A percentile compares a stretch with the other conserved stretches of the same genome.
Evolutionary conservation across 2,329 filamentous ascomycete genomes (phyloP).

Genomic region (Stagonosporopsis rhizophila): DNA sequence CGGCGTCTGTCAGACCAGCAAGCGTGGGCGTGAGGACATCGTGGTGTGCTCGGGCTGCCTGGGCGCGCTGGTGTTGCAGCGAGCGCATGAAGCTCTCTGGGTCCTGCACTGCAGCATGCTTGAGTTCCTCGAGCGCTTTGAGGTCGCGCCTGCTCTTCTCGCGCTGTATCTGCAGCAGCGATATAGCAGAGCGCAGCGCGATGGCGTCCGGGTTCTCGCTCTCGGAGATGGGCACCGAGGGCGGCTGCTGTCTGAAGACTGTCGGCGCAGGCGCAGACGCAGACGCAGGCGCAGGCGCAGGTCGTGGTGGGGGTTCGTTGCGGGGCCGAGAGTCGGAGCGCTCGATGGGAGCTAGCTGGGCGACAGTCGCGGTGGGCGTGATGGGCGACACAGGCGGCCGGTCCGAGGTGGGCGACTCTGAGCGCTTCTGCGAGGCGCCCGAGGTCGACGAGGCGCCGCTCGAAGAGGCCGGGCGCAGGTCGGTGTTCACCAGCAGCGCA

Average conservation of each 20-base stretch:
- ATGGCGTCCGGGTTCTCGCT: conserved; percentile 81
- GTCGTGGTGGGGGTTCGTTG: conserved; percentile 37
- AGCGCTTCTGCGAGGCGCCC: conserved; percentile 32
- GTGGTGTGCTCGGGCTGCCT: conserved; percentile 37
- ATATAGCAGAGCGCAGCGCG: conserved; percentile 83
- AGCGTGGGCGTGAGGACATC: conserved; percentile 49
- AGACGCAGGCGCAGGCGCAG: conserved; percentile 8
- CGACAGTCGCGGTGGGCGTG: conserved; percentile 46
- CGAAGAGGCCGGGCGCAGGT: conserved; percentile 33
- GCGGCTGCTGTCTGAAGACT: conserved; percentile 52
- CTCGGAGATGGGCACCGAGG: conserved; percentile 55
- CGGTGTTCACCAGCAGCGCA: conserved; percentile 45
- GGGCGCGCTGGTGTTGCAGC: conserved; percentile 65
- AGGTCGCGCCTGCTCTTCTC: conserved; percentile 80
- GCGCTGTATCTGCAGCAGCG: conserved; percentile 85
- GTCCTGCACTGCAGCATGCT: conserved; percentile 72
- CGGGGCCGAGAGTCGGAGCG: conserved; percentile 35
- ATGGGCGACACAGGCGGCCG: conserved; percentile 51
- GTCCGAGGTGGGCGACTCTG: conserved; percentile 42
- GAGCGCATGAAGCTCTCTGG: conserved; percentile 76
- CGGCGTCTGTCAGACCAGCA: conserved; percentile 47
- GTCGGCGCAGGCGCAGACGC: conserved; percentile 17
- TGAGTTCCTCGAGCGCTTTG: conserved; percentile 70
- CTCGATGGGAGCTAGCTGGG: conserved; percentile 44
- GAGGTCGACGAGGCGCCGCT: conserved; percentile 33